Evolutionary conservation across 2,329 filamentous ascomycete species (phyloP).

Genomic region (Kalmusia sp.): DNA sequence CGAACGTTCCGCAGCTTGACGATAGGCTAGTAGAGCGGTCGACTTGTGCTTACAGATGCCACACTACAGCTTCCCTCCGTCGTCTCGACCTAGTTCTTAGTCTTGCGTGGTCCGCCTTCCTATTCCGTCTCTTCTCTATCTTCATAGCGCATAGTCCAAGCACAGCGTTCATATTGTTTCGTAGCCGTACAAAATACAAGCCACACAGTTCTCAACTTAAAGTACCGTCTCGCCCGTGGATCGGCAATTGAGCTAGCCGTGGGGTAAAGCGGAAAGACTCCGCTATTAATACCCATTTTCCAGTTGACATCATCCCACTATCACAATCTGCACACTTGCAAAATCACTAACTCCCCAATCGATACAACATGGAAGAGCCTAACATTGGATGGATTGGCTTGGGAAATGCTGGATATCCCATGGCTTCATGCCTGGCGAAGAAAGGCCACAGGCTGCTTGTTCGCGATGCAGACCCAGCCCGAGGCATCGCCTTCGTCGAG

Average conservation of each 20-base stretch:
- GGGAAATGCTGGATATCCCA: conserved; percentile 27
- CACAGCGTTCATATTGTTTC: too few relatives aligned
- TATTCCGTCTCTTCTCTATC: not conserved
- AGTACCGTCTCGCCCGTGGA: conserved; percentile 4
- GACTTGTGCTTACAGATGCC: not conserved
- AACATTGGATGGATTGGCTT: conserved; percentile 27
- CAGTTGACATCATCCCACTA: not conserved
- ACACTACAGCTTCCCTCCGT: not conserved
- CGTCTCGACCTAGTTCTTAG: conserved; percentile 1
- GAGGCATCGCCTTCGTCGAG: conserved; percentile 25
- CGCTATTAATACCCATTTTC: conserved; percentile 11
- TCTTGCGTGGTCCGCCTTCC: not conserved
- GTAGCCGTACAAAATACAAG: too few relatives aligned
- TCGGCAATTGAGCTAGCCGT: conserved; percentile 21
- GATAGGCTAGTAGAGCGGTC: not conserved
- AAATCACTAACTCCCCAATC: not conserved
- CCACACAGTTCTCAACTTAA: too few relatives aligned
- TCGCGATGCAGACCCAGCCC: conserved; percentile 23
- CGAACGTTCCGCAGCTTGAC: not conserved
- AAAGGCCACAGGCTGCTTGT: conserved; percentile 24
- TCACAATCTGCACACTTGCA: not conserved
- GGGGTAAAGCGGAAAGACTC: conserved; percentile 26
- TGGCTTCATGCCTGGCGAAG: conserved; percentile 28
- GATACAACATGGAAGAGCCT: conserved; percentile 16
- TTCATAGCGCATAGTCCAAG: too few relatives aligned